A percentile compares a stretch with the other conserved stretches of the same genome.
Conservation (phyloP, 345 rosid genomes). For the Odontarrhena argentea region DNA sequence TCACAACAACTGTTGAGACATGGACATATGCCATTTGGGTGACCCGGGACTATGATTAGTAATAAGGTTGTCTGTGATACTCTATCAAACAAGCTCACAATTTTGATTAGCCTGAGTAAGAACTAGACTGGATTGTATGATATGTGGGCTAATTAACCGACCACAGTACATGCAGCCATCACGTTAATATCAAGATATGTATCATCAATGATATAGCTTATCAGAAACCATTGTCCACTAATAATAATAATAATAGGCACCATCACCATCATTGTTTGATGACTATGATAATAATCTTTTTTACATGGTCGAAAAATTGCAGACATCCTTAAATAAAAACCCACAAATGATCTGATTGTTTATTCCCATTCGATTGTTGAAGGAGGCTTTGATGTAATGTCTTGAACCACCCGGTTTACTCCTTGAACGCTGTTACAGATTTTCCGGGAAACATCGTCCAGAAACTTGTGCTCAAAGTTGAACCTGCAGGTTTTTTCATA, state of each 20-base stretch:
- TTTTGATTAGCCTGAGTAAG: too few relatives aligned
- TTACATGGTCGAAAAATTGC: constrained; percentile 36
- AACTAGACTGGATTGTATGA: too few relatives aligned
- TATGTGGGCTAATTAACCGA: too few relatives aligned
- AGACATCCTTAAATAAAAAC: constrained; percentile 22
- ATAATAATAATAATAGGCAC: constrained; percentile 13
- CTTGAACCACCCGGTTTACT: constrained; percentile 94
- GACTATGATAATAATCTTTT: constrained; percentile 26
- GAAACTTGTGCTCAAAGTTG: constrained; percentile 91
- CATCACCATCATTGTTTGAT: constrained; percentile 18
- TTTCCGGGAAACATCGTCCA: constrained; percentile 79
- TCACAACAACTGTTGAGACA: too few relatives aligned
- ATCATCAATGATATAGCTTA: too few relatives aligned
- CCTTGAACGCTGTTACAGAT: constrained; percentile 95
- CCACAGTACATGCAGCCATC: too few relatives aligned
- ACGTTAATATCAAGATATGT: too few relatives aligned
- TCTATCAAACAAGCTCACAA: too few relatives aligned
- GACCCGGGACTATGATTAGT: too few relatives aligned
- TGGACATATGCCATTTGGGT: too few relatives aligned
- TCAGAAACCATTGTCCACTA: too few relatives aligned
- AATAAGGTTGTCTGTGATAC: too few relatives aligned
- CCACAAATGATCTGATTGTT: constrained; percentile 15
- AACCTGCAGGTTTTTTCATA: constrained; percentile 53
- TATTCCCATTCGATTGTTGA: constrained; percentile 98
- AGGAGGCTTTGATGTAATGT: constrained; percentile 98